A percentile compares a stretch with the other conserved stretches of the same genome.
These are phyloP conservation scores for Decorospora gaudefroyi DNA, from an alignment of 2,329 filamentous ascomycete genomes.

Conservation along the genomic window DNA sequence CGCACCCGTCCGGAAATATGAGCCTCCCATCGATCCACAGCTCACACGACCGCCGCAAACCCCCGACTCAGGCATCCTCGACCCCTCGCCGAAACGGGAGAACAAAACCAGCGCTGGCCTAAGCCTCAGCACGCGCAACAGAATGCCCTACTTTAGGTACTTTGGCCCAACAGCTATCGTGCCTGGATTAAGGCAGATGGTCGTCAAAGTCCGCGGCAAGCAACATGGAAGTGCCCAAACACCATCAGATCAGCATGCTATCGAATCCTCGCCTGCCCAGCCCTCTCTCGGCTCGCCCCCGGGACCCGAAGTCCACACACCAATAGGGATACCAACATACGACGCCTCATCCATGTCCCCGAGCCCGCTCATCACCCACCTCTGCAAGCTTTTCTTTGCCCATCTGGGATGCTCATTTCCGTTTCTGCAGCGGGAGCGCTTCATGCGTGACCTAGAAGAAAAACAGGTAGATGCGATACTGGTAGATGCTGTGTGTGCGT, in stretches of 20 bases:
- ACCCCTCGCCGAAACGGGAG: conserved; percentile 28
- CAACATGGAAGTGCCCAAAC: conserved; percentile 63
- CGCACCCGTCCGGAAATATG: conserved; percentile 17
- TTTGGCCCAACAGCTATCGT: conserved; percentile 91
- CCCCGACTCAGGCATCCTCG: conserved; percentile 28
- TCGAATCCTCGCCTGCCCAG: conserved; percentile 45
- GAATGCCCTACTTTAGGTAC: conserved; percentile 87
- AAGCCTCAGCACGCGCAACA: conserved; percentile 59
- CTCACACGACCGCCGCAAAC: conserved; percentile 33
- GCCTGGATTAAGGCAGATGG: conserved; percentile 91
- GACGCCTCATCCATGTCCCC: conserved; percentile 74
- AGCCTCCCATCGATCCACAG: conserved; percentile 33
- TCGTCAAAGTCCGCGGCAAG: conserved; percentile 72
- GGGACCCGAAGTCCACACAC: conserved; percentile 50
- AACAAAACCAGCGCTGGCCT: conserved; percentile 25
- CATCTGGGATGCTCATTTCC: conserved; percentile 86
- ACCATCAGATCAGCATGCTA: conserved; percentile 53
- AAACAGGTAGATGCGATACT: conserved; percentile 82
- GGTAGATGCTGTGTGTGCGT: conserved; percentile 81
- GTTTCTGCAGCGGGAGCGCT: conserved; percentile 74
- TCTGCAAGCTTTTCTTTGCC: conserved; percentile 79
- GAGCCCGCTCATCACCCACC: conserved; percentile 72
- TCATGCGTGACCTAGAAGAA: conserved; percentile 75
- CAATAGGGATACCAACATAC: conserved; percentile 66
- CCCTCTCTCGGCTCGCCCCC: conserved; percentile 36